Base-by-base conservation (phyloP, 2,329 filamentous ascomycete species). In the Trichoderma hamatum region DNA sequence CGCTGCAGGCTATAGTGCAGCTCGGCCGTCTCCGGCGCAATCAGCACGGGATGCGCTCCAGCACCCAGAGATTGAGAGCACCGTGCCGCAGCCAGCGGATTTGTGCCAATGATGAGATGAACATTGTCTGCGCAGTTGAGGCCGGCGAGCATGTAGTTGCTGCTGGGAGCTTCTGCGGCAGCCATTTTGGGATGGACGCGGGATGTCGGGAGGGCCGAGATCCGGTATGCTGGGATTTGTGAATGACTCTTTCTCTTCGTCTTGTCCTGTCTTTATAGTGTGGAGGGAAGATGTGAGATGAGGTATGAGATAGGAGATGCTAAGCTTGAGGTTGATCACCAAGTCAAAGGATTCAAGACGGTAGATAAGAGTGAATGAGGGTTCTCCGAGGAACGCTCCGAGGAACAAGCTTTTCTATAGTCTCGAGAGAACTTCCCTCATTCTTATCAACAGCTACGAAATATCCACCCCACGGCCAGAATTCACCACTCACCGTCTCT, bases 101-200 rank as follows among this genome's bases (percentile, higher is more conserved):
- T 96, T 39, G 91, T 90, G 70, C 96, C 96, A 72, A 98, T 80
- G 75, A 99, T 88, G 69, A 99, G 85, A 78, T 99, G 96, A 51
- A 94, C 80, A 76, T 93, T 91, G 59, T 83, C 85, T 62, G 84
- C 84, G 75, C 89, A 90, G 77, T 94, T 89, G 72, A 91, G 85
- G 60, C 92, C 89, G 56, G 92, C 90, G 59, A 96, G 88, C 63
- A 96, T 55, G 36, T 61, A 34, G 58, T 73, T 72, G 67, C 39
- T 66, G 60, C 16, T 54, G 54, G 34, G 39, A 62, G 46, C n/a
- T 34, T 43, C 19, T 66, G 28, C 21, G 3, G 60, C 14, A 19
- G 55, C 55, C 36, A 39, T 68, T 36, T 54, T 60, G 4, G 46
- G 43, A 7, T 6, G 5, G 30, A 30, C 30, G 30, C 56, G 63